Conservation (phyloP, 768 basidiomycete genomes). For the Trametes elegans region DNA sequence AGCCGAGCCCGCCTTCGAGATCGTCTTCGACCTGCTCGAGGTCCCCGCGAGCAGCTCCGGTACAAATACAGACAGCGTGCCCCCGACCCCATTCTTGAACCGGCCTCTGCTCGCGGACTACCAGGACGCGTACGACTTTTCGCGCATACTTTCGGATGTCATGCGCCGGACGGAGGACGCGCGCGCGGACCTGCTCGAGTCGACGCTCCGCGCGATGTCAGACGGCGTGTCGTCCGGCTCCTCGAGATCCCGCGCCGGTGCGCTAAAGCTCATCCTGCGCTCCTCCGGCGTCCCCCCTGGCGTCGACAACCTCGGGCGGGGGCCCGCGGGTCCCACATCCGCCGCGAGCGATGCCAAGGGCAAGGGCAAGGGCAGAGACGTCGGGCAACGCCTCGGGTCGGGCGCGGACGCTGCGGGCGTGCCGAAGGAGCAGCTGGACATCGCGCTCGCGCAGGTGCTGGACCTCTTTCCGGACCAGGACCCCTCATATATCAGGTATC, state of each 20-base stretch:
- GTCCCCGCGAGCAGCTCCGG: conserved; percentile 32
- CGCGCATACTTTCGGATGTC: conserved; percentile 45
- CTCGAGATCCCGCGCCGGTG: conserved; percentile 51
- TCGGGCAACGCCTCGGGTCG: conserved; percentile 8
- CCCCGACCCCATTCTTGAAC: conserved; percentile 52
- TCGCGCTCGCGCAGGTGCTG: conserved; percentile 65
- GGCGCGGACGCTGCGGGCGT: neutral
- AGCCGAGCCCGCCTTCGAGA: conserved; percentile 53
- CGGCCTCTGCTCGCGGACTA: conserved; percentile 69
- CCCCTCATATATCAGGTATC: conserved; percentile 52
- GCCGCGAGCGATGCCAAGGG: conserved; percentile 10
- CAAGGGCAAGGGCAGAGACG: conserved; percentile 37
- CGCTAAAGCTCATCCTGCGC: conserved; percentile 59
- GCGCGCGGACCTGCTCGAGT: conserved; percentile 55
- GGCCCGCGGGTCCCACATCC: conserved; percentile 36
- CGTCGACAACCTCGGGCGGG: conserved; percentile 38
- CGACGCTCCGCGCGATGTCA: conserved; percentile 42
- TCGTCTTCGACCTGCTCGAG: conserved; percentile 58
- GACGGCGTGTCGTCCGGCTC: conserved; percentile 13
- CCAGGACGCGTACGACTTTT: conserved; percentile 63
- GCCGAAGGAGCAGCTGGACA: conserved; percentile 46
- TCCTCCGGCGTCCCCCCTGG: conserved; percentile 51
- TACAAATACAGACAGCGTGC: neutral
- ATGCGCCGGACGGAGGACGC: conserved; percentile 52
- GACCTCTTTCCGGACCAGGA: conserved; percentile 71